A percentile compares a stretch with the other conserved stretches of the same genome.
Evolutionary conservation across 306 rosid genomes (phyloP).

Genomic region (Canavalia ensiformis): DNA sequence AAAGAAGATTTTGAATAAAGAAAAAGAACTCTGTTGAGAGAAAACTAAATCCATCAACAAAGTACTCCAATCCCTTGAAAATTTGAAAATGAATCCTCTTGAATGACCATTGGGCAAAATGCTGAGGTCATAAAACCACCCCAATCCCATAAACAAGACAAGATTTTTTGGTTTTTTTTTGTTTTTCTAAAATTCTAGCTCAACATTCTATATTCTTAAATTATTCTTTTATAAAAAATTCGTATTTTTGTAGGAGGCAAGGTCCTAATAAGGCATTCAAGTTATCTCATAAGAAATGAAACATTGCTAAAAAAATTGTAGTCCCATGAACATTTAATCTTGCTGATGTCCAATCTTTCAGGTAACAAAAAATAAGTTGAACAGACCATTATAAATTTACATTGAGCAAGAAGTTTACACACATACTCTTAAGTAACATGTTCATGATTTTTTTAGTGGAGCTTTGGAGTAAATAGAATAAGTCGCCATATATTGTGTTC

Average conservation of each 20-base stretch:
- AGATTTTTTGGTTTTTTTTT: not conserved
- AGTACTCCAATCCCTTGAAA: not conserved
- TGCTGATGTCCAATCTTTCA: not conserved
- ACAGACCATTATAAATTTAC: not conserved
- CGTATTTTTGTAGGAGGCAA: not conserved
- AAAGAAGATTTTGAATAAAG: not conserved
- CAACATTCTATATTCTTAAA: no score
- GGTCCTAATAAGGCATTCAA: not conserved
- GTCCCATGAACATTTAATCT: not conserved
- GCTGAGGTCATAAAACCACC: not conserved
- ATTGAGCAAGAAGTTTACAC: not conserved
- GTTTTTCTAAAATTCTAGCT: no score
- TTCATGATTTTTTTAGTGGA: not conserved
- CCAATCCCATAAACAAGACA: not conserved
- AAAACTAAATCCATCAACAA: slow-evolving; percentile 12
- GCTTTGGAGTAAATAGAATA: slow-evolving; percentile 5
- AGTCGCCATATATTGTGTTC: slow-evolving; percentile 10
- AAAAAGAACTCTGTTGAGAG: not conserved
- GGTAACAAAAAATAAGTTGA: not conserved
- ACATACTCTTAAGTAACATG: not conserved
- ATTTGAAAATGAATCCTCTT: not conserved
- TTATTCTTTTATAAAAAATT: no score
- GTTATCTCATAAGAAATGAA: not conserved
- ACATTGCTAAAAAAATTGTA: not conserved
- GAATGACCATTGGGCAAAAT: not conserved